Conservation (phyloP, 139 green algal species). For the Cymbomonas tetramitiformis region DNA sequence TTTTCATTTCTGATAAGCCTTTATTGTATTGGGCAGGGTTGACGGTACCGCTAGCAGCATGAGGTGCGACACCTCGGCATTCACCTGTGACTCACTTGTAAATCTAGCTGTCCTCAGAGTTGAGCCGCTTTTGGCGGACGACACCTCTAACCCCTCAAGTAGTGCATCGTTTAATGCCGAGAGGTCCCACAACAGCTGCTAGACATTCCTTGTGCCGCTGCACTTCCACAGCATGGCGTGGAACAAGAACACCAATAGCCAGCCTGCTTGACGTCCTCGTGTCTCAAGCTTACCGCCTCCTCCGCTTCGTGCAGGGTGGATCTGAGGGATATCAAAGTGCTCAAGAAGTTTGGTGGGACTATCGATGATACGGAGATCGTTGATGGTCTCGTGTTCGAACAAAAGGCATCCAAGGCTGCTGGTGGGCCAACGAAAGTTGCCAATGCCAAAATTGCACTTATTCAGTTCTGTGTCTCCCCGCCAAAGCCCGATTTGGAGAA, state of each 20-base stretch:
- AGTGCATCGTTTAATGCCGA: too few relatives aligned
- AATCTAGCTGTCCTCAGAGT: too few relatives aligned
- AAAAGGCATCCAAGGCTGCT: constrained; percentile 71
- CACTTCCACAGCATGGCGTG: neutral
- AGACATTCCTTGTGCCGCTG: neutral
- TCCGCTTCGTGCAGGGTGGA: constrained; percentile 70
- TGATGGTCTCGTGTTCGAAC: constrained; percentile 87
- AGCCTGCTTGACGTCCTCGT: neutral
- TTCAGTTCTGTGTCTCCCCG: constrained; percentile 87
- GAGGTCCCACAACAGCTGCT: too few relatives aligned
- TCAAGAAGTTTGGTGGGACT: constrained; percentile 84
- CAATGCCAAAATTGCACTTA: constrained; percentile 87
- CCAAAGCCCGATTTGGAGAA: constrained; percentile 98
- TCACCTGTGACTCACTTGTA: too few relatives aligned
- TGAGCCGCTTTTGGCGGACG: too few relatives aligned
- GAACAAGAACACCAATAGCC: neutral
- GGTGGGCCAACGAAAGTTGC: constrained; percentile 76
- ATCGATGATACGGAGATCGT: constrained; percentile 90
- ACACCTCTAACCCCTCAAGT: too few relatives aligned
- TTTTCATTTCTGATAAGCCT: too few relatives aligned
- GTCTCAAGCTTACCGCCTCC: neutral
- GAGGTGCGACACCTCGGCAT: too few relatives aligned
- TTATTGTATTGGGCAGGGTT: too few relatives aligned
- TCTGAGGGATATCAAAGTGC: constrained; percentile 79
- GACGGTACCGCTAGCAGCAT: too few relatives aligned